These are phyloP conservation scores for Nicotiana obtusifolia DNA, from an alignment of 257 asterid genomes.

Conservation along the genomic window DNA sequence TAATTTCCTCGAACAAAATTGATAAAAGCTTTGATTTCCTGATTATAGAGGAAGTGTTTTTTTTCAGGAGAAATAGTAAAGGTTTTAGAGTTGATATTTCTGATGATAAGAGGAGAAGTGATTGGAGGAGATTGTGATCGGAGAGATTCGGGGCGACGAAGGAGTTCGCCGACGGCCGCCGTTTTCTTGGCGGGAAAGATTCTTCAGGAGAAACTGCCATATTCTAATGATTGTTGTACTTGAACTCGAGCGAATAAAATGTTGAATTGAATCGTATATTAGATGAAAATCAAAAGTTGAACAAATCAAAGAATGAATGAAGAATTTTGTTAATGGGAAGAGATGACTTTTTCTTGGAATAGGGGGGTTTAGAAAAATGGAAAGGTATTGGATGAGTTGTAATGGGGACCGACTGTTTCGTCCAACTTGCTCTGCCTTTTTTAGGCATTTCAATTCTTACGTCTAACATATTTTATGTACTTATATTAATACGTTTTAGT, in stretches of 20 bases:
- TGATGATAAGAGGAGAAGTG: slow-evolving; percentile 49
- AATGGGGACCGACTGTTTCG: neutral
- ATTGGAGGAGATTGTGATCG: slow-evolving; percentile 50
- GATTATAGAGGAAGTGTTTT: slow-evolving; percentile 44
- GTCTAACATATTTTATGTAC: neutral
- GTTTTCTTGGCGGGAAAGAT: slow-evolving; percentile 57
- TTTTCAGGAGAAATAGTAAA: slow-evolving; percentile 34
- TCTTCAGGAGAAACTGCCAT: slow-evolving; percentile 60
- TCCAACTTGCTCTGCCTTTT: slow-evolving; percentile 3
- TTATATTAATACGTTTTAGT: neutral
- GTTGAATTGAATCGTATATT: neutral
- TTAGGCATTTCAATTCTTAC: neutral
- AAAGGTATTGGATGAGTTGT: slow-evolving; percentile 5
- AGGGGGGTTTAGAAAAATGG: neutral
- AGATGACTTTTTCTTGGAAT: slow-evolving; percentile 1
- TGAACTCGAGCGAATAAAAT: neutral
- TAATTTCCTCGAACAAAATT: slow-evolving; percentile 59
- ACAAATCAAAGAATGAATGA: neutral
- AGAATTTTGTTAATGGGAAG: neutral
- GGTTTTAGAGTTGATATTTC: slow-evolving; percentile 55
- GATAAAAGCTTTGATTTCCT: slow-evolving; percentile 58
- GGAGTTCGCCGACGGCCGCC: slow-evolving; percentile 62
- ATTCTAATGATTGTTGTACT: neutral
- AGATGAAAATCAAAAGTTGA: neutral
- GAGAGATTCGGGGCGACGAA: slow-evolving; percentile 49